Evolutionary conservation across 345 rosid genomes (phyloP).

Genomic region (Carallia brachiata): DNA sequence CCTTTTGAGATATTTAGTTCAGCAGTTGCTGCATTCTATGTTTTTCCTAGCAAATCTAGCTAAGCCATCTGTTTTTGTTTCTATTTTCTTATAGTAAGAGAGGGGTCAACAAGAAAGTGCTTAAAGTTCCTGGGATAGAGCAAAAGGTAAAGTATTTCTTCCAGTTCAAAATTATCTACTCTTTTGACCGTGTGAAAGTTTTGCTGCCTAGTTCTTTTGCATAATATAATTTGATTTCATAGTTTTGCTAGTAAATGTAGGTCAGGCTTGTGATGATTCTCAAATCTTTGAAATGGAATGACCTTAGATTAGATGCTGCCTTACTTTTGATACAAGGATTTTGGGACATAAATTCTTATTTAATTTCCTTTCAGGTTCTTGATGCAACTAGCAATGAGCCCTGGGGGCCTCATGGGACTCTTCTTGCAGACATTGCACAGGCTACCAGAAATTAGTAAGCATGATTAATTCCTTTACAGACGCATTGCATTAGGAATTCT

Average conservation of each 20-base stretch:
- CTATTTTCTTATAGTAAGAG: slow-evolving; percentile 59
- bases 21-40: neutral
- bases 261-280: no score
- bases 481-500: slow-evolving; percentile 17
- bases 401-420: slow-evolving; percentile 97
- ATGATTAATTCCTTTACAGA: slow-evolving; percentile 10
- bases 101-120: slow-evolving; percentile 96
- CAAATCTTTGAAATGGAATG: neutral
- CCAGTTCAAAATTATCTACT: no score
- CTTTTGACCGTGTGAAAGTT: neutral
- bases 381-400: slow-evolving; percentile 97
- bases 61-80: neutral
- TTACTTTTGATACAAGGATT: no score
- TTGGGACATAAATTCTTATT: neutral
- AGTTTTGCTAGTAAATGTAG: no score
- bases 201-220: neutral
- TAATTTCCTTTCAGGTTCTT: slow-evolving; percentile 59
- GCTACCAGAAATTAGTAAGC: slow-evolving; percentile 85
- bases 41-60: neutral
- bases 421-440: slow-evolving; percentile 79
- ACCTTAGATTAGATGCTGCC: neutral
- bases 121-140: slow-evolving; percentile 90
- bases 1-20: neutral
- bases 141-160: slow-evolving; percentile 58
- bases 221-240: no score